These are phyloP conservation scores for Cadophora luteo-olivacea DNA, from an alignment of 2,329 filamentous ascomycete species.

Conservation along the genomic window DNA sequence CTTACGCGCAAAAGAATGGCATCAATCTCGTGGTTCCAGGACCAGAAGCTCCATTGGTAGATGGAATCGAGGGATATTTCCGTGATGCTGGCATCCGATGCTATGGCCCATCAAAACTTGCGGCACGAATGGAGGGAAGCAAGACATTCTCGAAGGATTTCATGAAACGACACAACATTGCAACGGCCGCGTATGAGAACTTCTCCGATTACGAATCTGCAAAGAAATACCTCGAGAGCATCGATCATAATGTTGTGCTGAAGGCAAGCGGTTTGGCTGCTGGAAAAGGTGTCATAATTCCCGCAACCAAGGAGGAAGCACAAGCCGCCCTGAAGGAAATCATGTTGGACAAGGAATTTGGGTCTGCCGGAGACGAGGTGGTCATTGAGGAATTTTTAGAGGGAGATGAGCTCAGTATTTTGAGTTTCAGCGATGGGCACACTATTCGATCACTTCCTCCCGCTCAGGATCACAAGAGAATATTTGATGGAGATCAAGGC, in stretches of 20 bases:
- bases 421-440: conserved; percentile 91
- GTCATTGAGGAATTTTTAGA: conserved; percentile 94
- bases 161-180: conserved; percentile 89
- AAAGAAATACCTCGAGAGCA: conserved; percentile 72
- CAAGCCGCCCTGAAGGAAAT: conserved; percentile 83
- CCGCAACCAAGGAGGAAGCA: conserved; percentile 77
- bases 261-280: conserved; percentile 92
- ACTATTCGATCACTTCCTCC: conserved; percentile 84
- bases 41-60: conserved; percentile 92
- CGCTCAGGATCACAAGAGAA: conserved; percentile 96
- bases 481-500: conserved; percentile 87
- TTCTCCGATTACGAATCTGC: conserved; percentile 81
- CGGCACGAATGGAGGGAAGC: conserved; percentile 91
- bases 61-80: conserved; percentile 87
- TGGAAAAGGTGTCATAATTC: conserved; percentile 89
- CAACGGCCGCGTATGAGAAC: conserved; percentile 90
- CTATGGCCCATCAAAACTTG: conserved; percentile 85
- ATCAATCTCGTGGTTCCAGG: conserved; percentile 89
- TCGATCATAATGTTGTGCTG: conserved; percentile 82
- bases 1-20: conserved; percentile 73
- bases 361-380: conserved; percentile 81
- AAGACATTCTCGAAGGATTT: conserved; percentile 99
- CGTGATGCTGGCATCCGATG: conserved; percentile 51
- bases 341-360: conserved; percentile 89
- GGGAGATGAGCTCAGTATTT: conserved; percentile 89